A percentile compares a stretch with the other conserved stretches of the same genome.
Evolutionary conservation across 2,329 filamentous ascomycete species (phyloP).

Genomic region (Trichophyton schoenleinii): DNA sequence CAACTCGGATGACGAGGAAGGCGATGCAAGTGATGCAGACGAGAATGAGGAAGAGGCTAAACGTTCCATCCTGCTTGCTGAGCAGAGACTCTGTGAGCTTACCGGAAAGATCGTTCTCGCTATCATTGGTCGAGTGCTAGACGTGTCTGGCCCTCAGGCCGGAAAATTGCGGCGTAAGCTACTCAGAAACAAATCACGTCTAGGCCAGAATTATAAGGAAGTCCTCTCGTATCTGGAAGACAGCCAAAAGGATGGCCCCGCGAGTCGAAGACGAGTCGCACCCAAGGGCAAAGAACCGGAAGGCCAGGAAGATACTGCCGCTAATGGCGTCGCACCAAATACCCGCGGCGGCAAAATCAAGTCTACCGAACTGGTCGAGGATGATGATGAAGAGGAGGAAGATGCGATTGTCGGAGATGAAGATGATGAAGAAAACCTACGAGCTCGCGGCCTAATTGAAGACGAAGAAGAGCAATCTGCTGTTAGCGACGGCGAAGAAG

Average conservation of each 20-base stretch:
- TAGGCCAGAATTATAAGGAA: constrained; percentile 78
- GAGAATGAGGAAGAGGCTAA: constrained; percentile 33
- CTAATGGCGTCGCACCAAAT: constrained; percentile 21
- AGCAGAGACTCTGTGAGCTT: constrained; percentile 75
- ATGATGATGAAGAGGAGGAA: constrained; percentile 32
- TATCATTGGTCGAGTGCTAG: constrained; percentile 62
- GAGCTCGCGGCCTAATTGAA: constrained; percentile 24
- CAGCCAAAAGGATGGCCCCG: constrained; percentile 37
- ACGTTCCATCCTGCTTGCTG: constrained; percentile 58
- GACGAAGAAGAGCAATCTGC: constrained; percentile 21
- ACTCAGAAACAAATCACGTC: constrained; percentile 61
- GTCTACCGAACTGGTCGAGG: constrained; percentile 33
- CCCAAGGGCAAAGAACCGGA: constrained; percentile 3
- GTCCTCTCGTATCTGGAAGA: constrained; percentile 67
- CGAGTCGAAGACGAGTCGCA: constrained; percentile 5
- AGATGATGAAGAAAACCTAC: constrained; percentile 34
- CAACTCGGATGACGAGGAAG: constrained; percentile 30
- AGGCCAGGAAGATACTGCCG: background rate
- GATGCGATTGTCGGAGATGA: constrained; percentile 17
- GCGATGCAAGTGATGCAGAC: constrained; percentile 14
- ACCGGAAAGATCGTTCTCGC: constrained; percentile 74
- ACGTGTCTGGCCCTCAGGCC: constrained; percentile 46
- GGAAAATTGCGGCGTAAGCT: constrained; percentile 59
- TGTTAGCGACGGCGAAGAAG: constrained; percentile 11
- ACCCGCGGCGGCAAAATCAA: constrained; percentile 19